Evolutionary conservation across 495 filamentous ascomycete genomes (phyloP), one percentile per base, ranked within the genome.

Genomic region (Durotheca rogersii): DNA sequence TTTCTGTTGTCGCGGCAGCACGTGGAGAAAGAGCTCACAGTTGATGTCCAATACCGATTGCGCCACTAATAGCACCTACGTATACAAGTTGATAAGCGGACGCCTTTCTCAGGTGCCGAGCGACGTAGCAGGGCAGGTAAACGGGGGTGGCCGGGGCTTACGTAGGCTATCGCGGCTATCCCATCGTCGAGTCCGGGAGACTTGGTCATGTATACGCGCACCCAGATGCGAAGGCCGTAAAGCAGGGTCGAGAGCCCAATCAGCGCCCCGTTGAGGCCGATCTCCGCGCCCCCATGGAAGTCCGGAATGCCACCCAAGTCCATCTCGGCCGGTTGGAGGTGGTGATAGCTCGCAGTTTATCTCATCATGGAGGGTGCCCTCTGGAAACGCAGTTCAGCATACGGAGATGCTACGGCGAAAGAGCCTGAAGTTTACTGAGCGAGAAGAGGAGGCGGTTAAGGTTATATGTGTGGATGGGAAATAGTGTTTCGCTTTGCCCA

Each of bases 121-220:
- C 7, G 1, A 35, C n/a, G 4, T 16, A n/a, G 7, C 16, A 10
- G 18, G 14, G 4, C 3, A 14, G 3, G n/a, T 2, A 7, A 15
- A 29, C 1, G 4, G 20, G 6, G 38, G 36, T 12, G 20, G 12
- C n/a, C 1, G 36, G 11, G 18, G 27, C 60, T 32, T 51, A 66
- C 65, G 29, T 40, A 66, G 25, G 55, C 63, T 12, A 67, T 14
- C 21, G 34, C 25, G 10, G 63, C 58, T 6, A 68, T 20, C 7
- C 15, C 38, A 53, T 68, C 66, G 50, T 68, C 66, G n/a, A 62
- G 45, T 3, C 66, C 66, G 4, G 55, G 43, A 12, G 58, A 41
- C 15, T 68, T 68, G 12, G 63, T 62, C 38, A 68, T 57, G 45
- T 41, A 47, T 14, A 36, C 23, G 19, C 66, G 40, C 11, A 58